Percentiles rank a stretch among this genome's conserved stretches.
Conservation (phyloP, 805 yeast species). For the Cyberlindnera subsufficiens region DNA sequence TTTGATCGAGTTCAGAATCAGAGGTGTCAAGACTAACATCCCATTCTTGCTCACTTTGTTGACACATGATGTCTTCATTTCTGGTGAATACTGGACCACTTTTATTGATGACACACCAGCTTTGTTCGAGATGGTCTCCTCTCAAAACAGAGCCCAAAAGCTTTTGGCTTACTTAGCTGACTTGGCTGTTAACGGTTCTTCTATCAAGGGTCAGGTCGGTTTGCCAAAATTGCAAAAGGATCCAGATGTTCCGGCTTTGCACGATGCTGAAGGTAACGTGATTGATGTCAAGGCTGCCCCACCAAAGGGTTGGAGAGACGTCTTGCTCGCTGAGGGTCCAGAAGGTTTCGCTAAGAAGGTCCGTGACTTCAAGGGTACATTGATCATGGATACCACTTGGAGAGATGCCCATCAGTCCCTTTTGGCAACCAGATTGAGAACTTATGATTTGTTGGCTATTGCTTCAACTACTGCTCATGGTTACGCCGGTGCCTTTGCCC, state of each 20-base stretch:
- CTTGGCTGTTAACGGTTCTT: constrained; percentile 91
- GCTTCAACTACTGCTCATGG: constrained; percentile 95
- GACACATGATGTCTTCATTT: constrained; percentile 82
- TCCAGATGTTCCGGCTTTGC: constrained; percentile 70
- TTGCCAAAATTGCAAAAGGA: constrained; percentile 74
- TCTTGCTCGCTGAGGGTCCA: constrained; percentile 80
- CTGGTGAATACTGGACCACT: constrained; percentile 95
- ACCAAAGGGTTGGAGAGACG: constrained; percentile 89
- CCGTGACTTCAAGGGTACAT: constrained; percentile 75
- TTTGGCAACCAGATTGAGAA: constrained; percentile 95
- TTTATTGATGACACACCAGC: constrained; percentile 97
- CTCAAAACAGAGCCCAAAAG: constrained; percentile 96
- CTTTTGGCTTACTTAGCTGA: constrained; percentile 88
- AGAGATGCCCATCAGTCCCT: constrained; percentile 99
- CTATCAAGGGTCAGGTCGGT: constrained; percentile 94
- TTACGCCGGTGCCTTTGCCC: constrained; percentile 81
- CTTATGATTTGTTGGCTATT: constrained; percentile 83
- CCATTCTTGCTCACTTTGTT: constrained; percentile 90
- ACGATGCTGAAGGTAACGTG: constrained; percentile 53
- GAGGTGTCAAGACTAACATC: constrained; percentile 98
- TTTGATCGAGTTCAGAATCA: constrained; percentile 92
- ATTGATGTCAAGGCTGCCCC: constrained; percentile 51
- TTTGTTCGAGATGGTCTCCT: constrained; percentile 87
- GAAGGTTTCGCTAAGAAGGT: constrained; percentile 86
- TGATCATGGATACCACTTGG: constrained; percentile 99